phyloP scores from a whole-genome alignment of 2,329 filamentous ascomycete species.

The Dactylellina leptospora region DNA sequence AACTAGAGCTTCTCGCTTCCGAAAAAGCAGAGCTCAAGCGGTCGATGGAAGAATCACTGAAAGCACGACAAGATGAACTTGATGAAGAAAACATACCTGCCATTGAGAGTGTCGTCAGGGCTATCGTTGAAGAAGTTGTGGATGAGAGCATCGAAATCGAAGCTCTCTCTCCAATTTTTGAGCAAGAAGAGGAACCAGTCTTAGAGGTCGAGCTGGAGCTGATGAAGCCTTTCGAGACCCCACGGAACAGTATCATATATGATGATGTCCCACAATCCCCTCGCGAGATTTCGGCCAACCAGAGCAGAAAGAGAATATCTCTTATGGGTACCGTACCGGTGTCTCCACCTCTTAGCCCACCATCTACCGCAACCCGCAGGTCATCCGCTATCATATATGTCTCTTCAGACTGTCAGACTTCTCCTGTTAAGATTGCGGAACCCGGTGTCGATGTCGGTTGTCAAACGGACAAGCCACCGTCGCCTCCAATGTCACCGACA shows the following conservation, averaged over 20 bases:
- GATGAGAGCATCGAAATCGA: conserved; percentile 34
- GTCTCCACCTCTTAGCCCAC: conserved; percentile 45
- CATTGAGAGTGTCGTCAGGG: conserved; percentile 30
- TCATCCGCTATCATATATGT: conserved; percentile 46
- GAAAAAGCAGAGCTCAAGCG: conserved; percentile 50
- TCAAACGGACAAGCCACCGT: conserved; percentile 58
- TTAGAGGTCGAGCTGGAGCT: conserved; percentile 57
- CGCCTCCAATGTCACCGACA: conserved; percentile 60
- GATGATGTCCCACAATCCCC: conserved; percentile 64
- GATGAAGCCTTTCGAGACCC: conserved; percentile 60
- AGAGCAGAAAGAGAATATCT: conserved; percentile 73
- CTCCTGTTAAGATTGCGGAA: conserved; percentile 32
- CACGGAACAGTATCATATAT: conserved; percentile 44
- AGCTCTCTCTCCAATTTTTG: conserved; percentile 31
- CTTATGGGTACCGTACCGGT: conserved; percentile 60
- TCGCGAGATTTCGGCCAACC: conserved; percentile 75
- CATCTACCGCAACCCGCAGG: conserved; percentile 45
- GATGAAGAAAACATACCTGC: conserved; percentile 38
- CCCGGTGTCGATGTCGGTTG: conserved; percentile 36
- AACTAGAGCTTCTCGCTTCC: conserved; percentile 41
- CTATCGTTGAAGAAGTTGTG: conserved; percentile 23
- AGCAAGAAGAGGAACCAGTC: conserved; percentile 36
- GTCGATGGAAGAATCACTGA: conserved; percentile 36
- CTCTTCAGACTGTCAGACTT: conserved; percentile 44
- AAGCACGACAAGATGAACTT: conserved; percentile 11